Conservation (phyloP, 352 stramenopile genomes). For the Pythium aquatile region DNA sequence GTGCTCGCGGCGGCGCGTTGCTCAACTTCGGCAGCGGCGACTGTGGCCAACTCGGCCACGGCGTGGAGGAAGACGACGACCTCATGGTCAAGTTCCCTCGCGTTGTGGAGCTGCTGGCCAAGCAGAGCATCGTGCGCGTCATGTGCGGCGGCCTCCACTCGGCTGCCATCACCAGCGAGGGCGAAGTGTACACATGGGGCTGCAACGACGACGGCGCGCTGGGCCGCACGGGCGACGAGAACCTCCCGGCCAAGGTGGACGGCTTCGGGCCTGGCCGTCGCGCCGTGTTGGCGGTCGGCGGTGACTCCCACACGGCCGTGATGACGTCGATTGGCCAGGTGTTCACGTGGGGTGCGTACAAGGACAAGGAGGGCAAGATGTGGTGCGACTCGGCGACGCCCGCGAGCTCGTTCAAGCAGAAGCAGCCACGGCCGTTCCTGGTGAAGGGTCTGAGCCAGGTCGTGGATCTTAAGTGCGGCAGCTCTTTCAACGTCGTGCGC, state of each 20-base stretch:
- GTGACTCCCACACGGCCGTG: constrained; percentile 94
- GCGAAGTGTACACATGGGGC: constrained; percentile 94
- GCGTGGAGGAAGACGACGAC: constrained; percentile 75
- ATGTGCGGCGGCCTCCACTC: constrained; percentile 92
- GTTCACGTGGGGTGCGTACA: constrained; percentile 95
- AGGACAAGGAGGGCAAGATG: constrained; percentile 95
- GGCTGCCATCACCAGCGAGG: constrained; percentile 79
- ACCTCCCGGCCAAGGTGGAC: constrained; percentile 58
- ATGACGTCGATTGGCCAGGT: constrained; percentile 88
- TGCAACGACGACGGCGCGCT: constrained; percentile 92
- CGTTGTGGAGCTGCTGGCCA: constrained; percentile 41
- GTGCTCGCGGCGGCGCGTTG: constrained; percentile 38
- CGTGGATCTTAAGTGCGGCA: constrained; percentile 82
- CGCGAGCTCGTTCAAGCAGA: constrained; percentile 79
- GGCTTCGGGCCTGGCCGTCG: constrained; percentile 50
- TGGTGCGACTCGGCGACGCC: constrained; percentile 81
- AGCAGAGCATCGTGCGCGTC: constrained; percentile 60
- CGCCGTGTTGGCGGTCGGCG: constrained; percentile 81
- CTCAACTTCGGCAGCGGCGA: constrained; percentile 92
- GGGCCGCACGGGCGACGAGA: constrained; percentile 80
- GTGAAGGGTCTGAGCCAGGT: constrained; percentile 60
- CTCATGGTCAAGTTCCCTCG: constrained; percentile 79
- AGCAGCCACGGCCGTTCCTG: constrained; percentile 59
- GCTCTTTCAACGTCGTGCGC: constrained; percentile 82
- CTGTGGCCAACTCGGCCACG: constrained; percentile 90